Conservation (phyloP, 495 filamentous ascomycete species). For the Aspergillus indologenus region DNA sequence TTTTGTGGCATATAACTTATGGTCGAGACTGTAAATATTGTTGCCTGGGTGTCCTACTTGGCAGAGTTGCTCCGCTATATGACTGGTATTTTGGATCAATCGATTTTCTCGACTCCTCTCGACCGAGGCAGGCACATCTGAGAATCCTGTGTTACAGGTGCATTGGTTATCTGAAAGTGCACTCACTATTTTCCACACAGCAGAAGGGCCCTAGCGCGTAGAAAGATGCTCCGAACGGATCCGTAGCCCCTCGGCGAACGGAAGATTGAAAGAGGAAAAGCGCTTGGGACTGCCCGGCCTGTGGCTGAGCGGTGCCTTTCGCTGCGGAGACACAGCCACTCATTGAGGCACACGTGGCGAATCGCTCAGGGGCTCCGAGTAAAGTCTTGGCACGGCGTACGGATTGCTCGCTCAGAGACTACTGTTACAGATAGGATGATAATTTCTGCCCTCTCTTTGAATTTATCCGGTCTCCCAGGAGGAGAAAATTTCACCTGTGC, state of each 20-base stretch:
- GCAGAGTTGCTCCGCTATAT: neutral
- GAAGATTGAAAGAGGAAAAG: too few relatives aligned
- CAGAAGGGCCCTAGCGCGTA: too few relatives aligned
- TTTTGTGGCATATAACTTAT: neutral
- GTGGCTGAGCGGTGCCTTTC: constrained; percentile 6
- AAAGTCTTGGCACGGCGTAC: neutral
- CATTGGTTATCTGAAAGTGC: too few relatives aligned
- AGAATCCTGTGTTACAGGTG: too few relatives aligned
- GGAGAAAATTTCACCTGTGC: too few relatives aligned
- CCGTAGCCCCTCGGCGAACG: neutral
- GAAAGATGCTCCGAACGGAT: neutral
- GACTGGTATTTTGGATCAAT: neutral
- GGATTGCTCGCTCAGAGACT: neutral
- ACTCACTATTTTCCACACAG: too few relatives aligned
- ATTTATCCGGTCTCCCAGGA: neutral
- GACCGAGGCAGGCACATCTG: too few relatives aligned
- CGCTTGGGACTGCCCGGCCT: too few relatives aligned
- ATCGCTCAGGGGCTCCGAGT: neutral
- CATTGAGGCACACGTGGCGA: constrained; percentile 21
- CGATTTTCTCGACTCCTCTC: too few relatives aligned
- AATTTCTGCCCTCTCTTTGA: neutral
- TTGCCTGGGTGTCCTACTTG: neutral
- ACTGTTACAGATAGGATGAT: neutral
- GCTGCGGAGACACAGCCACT: constrained; percentile 20
- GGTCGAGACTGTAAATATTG: constrained; percentile 1